Evolutionary conservation across 1,284 basidiomycete genomes (phyloP).

Genomic region (Neonothopanus nambi): DNA sequence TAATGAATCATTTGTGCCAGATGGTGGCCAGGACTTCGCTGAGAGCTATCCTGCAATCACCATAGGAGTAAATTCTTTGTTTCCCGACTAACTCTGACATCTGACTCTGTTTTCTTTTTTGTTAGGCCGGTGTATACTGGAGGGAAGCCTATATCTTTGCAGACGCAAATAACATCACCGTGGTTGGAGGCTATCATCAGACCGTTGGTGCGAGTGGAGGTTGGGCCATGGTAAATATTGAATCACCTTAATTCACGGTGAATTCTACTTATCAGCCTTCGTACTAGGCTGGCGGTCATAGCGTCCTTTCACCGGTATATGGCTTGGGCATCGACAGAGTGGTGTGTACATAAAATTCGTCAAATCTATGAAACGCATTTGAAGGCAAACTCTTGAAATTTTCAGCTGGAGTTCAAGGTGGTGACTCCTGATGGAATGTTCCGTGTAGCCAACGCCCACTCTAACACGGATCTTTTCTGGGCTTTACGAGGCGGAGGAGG

Average conservation of each 20-base stretch:
- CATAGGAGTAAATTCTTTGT: too few species aligned
- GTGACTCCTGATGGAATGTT: conserved; percentile 36
- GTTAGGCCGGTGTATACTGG: conserved; percentile 26
- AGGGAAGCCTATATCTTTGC: conserved; percentile 27
- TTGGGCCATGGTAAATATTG: conserved; percentile 22
- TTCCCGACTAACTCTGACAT: too few species aligned
- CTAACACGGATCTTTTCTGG: conserved; percentile 38
- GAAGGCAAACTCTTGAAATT: not conserved
- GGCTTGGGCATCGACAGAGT: conserved; percentile 41
- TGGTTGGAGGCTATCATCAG: conserved; percentile 4
- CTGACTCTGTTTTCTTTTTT: not conserved
- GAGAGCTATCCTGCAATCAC: conserved; percentile 21
- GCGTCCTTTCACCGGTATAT: conserved; percentile 35
- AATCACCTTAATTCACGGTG: not conserved
- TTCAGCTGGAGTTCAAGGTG: conserved; percentile 34
- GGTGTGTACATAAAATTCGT: conserved; percentile 22
- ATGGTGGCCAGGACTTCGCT: conserved; percentile 7
- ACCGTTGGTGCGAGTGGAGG: conserved; percentile 29
- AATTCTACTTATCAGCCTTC: not conserved
- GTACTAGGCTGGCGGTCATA: conserved; percentile 44
- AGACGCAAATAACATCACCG: conserved; percentile 30
- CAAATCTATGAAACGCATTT: not conserved
- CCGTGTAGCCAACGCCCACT: conserved; percentile 32
- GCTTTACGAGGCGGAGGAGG: conserved; percentile 42
- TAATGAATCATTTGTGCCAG: conserved; percentile 9